Evolutionary conservation across 2,329 filamentous ascomycete species (phyloP).

Genomic region (Fusarium hostae): DNA sequence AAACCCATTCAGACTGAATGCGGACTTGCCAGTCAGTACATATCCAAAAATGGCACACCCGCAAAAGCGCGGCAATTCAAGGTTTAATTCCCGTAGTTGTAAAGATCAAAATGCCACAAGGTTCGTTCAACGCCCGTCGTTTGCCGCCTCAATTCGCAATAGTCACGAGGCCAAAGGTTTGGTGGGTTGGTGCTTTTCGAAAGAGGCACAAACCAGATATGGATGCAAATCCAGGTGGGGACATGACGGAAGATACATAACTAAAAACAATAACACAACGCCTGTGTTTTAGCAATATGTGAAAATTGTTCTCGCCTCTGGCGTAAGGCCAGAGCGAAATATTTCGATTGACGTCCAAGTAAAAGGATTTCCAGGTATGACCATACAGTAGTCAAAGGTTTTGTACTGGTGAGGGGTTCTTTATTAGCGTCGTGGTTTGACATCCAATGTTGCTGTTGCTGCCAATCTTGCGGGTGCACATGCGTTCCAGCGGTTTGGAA

Average conservation of each 20-base stretch:
- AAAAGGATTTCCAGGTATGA: not conserved
- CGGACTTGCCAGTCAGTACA: not conserved
- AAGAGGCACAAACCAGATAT: not conserved
- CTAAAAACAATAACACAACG: not conserved
- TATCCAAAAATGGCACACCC: not conserved
- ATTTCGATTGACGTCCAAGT: not conserved
- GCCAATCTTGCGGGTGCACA: slow-evolving; percentile 1
- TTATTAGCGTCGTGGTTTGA: slow-evolving; percentile 20
- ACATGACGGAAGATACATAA: not conserved
- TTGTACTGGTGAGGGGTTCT: not conserved
- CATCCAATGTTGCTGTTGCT: not conserved
- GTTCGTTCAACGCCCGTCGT: slow-evolving; percentile 25
- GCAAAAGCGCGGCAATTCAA: slow-evolving; percentile 23
- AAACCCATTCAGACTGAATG: not conserved
- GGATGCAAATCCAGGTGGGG: not conserved
- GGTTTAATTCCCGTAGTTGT: slow-evolving; percentile 28
- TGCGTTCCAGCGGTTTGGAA: slow-evolving; percentile 40
- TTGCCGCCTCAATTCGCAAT: slow-evolving; percentile 14
- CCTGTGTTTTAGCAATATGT: not conserved
- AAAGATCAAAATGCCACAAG: slow-evolving; percentile 9
- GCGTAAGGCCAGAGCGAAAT: not conserved
- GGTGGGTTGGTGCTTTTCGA: slow-evolving; percentile 1
- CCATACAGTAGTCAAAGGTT: not conserved
- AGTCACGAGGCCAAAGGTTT: slow-evolving; percentile 18
- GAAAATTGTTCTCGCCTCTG: not conserved